phyloP scores from a whole-genome alignment of 345 rosid species.

The Aegle marmelos region DNA sequence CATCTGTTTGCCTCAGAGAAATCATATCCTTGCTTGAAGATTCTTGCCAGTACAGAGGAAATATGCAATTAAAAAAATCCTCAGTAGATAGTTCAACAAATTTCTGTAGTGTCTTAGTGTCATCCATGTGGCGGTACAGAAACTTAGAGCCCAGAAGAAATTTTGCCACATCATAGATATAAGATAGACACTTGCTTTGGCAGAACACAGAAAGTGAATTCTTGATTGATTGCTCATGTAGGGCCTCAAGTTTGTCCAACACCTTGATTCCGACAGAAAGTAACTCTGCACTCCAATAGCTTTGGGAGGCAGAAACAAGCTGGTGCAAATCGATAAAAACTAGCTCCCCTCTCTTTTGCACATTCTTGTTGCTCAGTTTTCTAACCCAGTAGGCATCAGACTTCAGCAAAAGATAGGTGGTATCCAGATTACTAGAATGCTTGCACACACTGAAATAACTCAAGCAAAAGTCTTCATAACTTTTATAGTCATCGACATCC shows the following conservation, averaged over 20 bases:
- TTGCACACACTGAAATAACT: conserved; percentile 43
- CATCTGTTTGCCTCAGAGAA: conserved; percentile 30
- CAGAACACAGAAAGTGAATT: conserved; percentile 24
- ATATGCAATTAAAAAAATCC: conserved; percentile 23
- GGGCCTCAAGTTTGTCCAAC: conserved; percentile 27
- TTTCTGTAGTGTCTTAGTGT: conserved; percentile 1
- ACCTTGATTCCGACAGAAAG: conserved; percentile 35
- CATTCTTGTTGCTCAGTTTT: not conserved
- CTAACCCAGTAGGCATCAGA: conserved; percentile 35
- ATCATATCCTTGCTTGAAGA: conserved; percentile 26
- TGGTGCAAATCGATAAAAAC: conserved; percentile 18
- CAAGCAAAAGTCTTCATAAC: conserved; percentile 39
- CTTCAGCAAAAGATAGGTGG: conserved; percentile 27
- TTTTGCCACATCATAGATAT: conserved; percentile 31
- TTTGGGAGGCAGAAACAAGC: conserved; percentile 29
- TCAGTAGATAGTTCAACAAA: conserved; percentile 14
- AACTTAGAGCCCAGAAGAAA: conserved; percentile 25
- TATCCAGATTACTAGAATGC: not conserved
- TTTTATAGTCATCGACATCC: conserved; percentile 1
- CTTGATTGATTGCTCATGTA: not conserved
- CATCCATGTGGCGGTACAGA: not conserved
- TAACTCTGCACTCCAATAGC: conserved; percentile 36
- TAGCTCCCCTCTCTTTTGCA: conserved; percentile 10
- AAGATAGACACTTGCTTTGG: conserved; percentile 21
- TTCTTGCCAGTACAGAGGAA: conserved; percentile 37